phyloP scores from a whole-genome alignment of 2,329 filamentous ascomycete genomes.

The Colletotrichum noveboracense region DNA sequence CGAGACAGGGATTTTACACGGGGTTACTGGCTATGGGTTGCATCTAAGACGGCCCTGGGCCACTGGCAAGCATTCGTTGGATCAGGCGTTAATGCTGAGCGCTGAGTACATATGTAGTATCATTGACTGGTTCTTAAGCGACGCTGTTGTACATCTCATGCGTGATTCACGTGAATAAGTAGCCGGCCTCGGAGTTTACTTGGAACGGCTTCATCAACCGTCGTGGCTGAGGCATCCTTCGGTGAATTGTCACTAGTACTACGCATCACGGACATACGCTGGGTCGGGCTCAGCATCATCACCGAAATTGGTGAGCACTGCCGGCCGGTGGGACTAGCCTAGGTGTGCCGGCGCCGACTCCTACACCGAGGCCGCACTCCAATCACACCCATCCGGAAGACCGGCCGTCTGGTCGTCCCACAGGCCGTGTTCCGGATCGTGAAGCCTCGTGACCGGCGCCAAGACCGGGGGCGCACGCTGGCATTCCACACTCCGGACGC shows the following conservation, averaged over 20 bases:
- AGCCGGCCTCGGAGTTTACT: not conserved
- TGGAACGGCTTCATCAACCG: not conserved
- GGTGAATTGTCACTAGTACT: not conserved
- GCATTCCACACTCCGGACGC: not conserved
- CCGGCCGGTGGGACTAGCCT: not conserved
- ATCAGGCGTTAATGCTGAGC: not conserved
- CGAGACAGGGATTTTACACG: not conserved
- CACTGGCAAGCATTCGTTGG: not conserved
- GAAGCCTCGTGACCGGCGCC: not conserved
- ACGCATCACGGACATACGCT: not conserved
- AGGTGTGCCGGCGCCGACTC: not conserved
- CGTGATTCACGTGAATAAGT: not conserved
- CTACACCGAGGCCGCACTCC: not conserved
- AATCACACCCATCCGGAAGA: not conserved
- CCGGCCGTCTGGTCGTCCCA: not conserved
- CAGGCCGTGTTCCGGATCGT: not conserved
- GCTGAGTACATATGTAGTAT: not conserved
- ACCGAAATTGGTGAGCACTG: not conserved
- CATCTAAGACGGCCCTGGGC: not conserved
- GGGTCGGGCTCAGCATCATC: not conserved
- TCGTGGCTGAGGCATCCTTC: not conserved
- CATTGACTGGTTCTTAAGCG: not conserved
- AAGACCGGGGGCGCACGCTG: not conserved
- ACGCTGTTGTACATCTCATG: not conserved
- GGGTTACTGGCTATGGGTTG: not conserved